Evolutionary conservation across 108 stramenopile species (phyloP).

Genomic region (Tribonema minus): DNA sequence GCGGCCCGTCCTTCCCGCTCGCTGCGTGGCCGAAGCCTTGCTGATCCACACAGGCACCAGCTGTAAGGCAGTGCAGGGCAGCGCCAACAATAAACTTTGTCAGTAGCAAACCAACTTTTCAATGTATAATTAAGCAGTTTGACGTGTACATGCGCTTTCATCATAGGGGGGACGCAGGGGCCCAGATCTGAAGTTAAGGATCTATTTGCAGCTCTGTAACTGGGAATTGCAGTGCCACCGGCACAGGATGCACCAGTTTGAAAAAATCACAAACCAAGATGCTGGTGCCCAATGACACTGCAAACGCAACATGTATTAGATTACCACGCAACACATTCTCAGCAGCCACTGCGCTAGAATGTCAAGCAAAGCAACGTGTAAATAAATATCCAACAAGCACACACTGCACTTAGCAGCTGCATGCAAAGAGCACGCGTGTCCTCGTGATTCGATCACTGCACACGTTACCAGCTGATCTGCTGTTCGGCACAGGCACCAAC

Average conservation of each 20-base stretch:
- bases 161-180: neutral
- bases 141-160: neutral
- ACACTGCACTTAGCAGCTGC: neutral
- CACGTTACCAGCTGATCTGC: neutral
- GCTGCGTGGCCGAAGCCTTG: constrained; percentile 45
- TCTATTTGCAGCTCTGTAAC: neutral
- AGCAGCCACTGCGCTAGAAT: no score
- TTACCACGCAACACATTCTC: no score
- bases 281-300: no score
- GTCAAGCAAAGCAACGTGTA: no score
- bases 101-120: constrained; percentile 2
- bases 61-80: no score
- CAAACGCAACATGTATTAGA: no score
- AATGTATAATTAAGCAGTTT: neutral
- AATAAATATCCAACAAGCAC: no score
- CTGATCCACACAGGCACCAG: constrained; percentile 46
- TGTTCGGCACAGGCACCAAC: no score
- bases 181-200: neutral
- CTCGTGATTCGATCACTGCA: neutral
- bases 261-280: no score
- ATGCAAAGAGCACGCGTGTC: neutral
- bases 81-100: neutral
- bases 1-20: constrained; percentile 46
- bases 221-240: neutral
- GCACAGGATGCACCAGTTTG: no score